These are phyloP conservation scores for Yamadazyma diddensiae DNA, from an alignment of 1,139 yeast genomes.

Conservation along the genomic window DNA sequence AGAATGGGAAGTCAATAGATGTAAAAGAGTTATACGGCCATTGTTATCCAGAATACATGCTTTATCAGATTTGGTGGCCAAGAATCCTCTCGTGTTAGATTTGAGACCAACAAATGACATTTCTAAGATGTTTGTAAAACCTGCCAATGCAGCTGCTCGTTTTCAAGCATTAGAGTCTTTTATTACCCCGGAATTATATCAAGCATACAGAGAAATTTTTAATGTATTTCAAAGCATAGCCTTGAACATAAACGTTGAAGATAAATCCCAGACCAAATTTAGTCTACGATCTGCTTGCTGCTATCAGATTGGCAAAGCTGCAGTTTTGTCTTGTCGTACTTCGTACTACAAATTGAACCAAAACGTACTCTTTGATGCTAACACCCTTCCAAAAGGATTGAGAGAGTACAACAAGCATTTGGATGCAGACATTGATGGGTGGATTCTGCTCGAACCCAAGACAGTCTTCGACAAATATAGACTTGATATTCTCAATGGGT, in stretches of 20 bases:
- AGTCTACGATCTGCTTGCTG: conserved; percentile 19
- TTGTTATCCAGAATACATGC: conserved; percentile 34
- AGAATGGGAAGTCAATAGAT: conserved; percentile 15
- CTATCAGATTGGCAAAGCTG: conserved; percentile 30
- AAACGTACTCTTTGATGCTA: conserved; percentile 30
- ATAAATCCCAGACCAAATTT: background rate
- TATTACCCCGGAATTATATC: conserved; percentile 24
- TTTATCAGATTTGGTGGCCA: conserved; percentile 22
- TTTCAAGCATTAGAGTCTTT: conserved; percentile 24
- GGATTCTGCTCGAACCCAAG: conserved; percentile 35
- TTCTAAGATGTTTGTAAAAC: conserved; percentile 14
- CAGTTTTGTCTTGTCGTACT: conserved; percentile 32
- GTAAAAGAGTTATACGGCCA: conserved; percentile 38
- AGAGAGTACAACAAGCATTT: conserved; percentile 20
- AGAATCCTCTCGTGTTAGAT: conserved; percentile 8
- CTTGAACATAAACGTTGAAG: conserved; percentile 1
- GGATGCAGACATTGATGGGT: conserved; percentile 36
- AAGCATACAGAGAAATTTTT: conserved; percentile 31
- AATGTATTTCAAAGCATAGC: conserved; percentile 20
- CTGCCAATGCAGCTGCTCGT: conserved; percentile 23
- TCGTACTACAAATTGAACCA: conserved; percentile 34
- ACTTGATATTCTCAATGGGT: conserved; percentile 29
- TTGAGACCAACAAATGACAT: background rate
- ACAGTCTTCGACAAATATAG: conserved; percentile 20
- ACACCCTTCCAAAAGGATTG: conserved; percentile 23